Base-by-base conservation (phyloP, 345 rosid genomes). In the Pugionium cornutum region DNA sequence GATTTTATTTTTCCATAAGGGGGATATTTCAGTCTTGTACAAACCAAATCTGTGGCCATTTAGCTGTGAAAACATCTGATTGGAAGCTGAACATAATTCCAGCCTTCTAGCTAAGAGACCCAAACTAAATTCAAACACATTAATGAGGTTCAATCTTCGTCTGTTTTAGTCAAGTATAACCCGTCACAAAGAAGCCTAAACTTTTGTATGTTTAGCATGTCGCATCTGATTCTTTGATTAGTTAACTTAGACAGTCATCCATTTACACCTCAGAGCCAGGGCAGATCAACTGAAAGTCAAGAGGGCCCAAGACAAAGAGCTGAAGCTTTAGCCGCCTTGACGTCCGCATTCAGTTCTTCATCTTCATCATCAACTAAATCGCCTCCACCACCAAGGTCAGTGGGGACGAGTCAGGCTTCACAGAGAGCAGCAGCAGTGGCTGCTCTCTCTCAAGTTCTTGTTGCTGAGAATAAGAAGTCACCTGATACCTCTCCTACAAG, bases 361-460 rank as follows among this genome's bases (percentile, higher is more conserved):
- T 18, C 95, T 35, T 76, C 89, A 6, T 83, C 69, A 68, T 31
- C 64, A 62, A 91, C 18, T 18, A 18, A 84, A 67, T 52, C 71
- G 35, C 70, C 89, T 30, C 9, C 82, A 50, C 18, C 18, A 18
- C 44, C 2, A 62, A 85, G 72, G 84, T 2, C 83, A 65, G 60
- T 78, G 56, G 64, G 77, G 53, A 4, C 55, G 7, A 71, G 82
- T 57, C 83, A 77, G 66, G 92, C 86, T 48, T 84, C 97, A 42
- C 99, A 94, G 78, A 87, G 92, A 80, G 91, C 95, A 47, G 97
- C 99, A 59, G 99, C 99, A 51, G 79, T 90, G 36, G 99, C 99
- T 44, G 99, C 97, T 68, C 92, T 94, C 70, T 94, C 97, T 7
- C 76, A 80, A 43, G 97, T 85, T 75, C 97, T 94, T 67, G 79